Evolutionary conservation across 2,329 filamentous ascomycete genomes (phyloP).

Genomic region (Cercospora sp.): DNA sequence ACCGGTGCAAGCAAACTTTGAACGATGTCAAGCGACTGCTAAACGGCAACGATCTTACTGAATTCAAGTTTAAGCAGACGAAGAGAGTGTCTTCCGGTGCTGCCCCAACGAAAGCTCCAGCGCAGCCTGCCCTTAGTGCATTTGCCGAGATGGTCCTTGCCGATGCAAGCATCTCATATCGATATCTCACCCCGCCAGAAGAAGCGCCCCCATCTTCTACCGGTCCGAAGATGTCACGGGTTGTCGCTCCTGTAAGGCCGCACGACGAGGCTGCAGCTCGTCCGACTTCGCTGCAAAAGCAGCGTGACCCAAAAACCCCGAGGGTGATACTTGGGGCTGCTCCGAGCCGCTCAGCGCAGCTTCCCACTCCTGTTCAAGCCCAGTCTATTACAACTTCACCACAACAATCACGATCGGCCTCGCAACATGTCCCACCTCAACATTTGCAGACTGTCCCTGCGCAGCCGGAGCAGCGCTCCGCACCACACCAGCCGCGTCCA

Average conservation of each 20-base stretch:
- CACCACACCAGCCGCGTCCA: neutral
- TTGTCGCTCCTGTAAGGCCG: neutral
- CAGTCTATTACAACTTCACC: neutral
- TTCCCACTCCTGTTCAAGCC: neutral
- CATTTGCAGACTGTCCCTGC: neutral
- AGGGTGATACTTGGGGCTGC: neutral
- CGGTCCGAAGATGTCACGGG: neutral
- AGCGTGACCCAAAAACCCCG: neutral
- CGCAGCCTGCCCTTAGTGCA: constrained; percentile 45
- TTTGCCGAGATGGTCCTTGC: constrained; percentile 58
- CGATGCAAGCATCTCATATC: constrained; percentile 41
- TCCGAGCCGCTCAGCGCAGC: neutral
- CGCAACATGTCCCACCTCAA: neutral
- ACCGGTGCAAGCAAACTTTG: constrained; percentile 68
- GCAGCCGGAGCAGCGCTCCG: constrained; percentile 1
- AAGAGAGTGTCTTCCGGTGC: constrained; percentile 16
- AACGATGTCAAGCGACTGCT: constrained; percentile 74
- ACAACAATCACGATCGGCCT: neutral
- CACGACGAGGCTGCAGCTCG: neutral
- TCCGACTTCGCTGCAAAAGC: constrained; percentile 1
- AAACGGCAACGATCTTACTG: constrained; percentile 66
- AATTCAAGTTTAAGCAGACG: constrained; percentile 55
- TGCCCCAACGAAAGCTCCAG: constrained; percentile 15
- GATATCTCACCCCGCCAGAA: constrained; percentile 36
- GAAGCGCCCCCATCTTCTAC: constrained; percentile 7